Percentiles rank a stretch among this genome's conserved stretches.
phyloP scores from a whole-genome alignment of 306 rosid species.

The Cyclanthera cordifolia region DNA sequence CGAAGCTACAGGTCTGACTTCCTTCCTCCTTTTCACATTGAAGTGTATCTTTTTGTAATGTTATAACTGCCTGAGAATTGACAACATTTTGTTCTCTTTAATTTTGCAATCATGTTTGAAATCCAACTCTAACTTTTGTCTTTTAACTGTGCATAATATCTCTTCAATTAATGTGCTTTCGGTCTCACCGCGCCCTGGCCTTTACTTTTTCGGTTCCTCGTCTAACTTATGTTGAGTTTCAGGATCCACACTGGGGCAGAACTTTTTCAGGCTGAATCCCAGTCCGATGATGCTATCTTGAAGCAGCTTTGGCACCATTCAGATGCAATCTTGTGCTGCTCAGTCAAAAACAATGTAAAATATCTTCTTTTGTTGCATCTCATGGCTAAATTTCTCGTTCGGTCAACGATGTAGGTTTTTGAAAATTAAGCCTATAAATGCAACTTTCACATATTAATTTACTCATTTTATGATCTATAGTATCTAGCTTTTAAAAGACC shows the following conservation, averaged over 20 bases:
- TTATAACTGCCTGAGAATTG: neutral
- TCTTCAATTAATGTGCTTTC: conserved; percentile 48
- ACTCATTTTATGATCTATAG: no score
- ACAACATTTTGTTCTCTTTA: neutral
- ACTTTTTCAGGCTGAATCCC: conserved; percentile 40
- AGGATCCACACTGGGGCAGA: conserved; percentile 77
- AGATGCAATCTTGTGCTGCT: conserved; percentile 84
- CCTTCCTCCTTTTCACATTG: neutral
- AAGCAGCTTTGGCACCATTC: conserved; percentile 90
- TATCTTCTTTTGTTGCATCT: neutral
- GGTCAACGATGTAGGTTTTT: neutral
- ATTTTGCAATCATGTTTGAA: neutral
- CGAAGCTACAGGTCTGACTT: conserved; percentile 62
- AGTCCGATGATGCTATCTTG: conserved; percentile 43
- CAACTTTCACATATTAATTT: no score
- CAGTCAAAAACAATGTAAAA: conserved; percentile 67
- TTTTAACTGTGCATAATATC: conserved; percentile 24
- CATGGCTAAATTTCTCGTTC: neutral
- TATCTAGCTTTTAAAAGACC: no score
- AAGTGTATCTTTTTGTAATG: neutral
- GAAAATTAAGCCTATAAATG: no score
- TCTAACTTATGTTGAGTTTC: conserved; percentile 21
- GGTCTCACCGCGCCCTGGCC: conserved; percentile 10
- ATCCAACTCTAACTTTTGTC: neutral
- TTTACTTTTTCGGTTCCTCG: neutral